phyloP scores from a whole-genome alignment of 495 filamentous ascomycete species.

The Beverwykella pulmonaria region DNA sequence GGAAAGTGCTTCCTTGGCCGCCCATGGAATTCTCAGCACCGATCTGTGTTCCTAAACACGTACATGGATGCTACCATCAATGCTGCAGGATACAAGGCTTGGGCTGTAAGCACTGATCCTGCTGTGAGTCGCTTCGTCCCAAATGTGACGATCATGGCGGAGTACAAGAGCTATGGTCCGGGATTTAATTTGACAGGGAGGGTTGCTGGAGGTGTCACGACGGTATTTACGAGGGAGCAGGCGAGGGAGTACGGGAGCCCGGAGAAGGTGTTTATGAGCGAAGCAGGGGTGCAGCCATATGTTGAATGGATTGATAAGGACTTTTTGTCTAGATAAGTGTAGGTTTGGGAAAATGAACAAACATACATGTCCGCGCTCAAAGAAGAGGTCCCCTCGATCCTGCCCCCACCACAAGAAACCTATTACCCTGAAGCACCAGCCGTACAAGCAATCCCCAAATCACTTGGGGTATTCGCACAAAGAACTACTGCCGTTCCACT shows the following conservation, averaged over 20 bases:
- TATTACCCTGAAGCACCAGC: no score
- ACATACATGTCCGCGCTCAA: no score
- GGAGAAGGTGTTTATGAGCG: slow-evolving; percentile 56
- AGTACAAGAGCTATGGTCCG: slow-evolving; percentile 57
- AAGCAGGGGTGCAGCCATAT: slow-evolving; percentile 52
- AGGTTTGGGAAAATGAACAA: no score
- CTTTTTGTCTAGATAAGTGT: no score
- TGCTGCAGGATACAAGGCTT: slow-evolving; percentile 58
- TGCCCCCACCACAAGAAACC: no score
- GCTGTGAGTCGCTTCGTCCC: slow-evolving; percentile 47
- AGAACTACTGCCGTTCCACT: no score
- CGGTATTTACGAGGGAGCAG: slow-evolving; percentile 47
- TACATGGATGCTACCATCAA: slow-evolving; percentile 58
- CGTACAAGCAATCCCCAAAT: no score
- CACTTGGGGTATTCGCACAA: no score
- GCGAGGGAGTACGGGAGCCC: slow-evolving; percentile 54
- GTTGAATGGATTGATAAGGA: slow-evolving; percentile 57
- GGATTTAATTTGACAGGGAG: slow-evolving; percentile 58
- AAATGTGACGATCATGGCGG: slow-evolving; percentile 57
- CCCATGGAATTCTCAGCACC: slow-evolving; percentile 61
- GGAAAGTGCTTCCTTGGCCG: slow-evolving; percentile 59
- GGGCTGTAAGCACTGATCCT: slow-evolving; percentile 39
- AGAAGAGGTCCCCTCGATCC: no score
- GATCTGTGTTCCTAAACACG: slow-evolving; percentile 56
- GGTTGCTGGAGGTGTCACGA: slow-evolving; percentile 48